Conservation (phyloP, 345 rosid species). For the Noccaea bulbosa region DNA sequence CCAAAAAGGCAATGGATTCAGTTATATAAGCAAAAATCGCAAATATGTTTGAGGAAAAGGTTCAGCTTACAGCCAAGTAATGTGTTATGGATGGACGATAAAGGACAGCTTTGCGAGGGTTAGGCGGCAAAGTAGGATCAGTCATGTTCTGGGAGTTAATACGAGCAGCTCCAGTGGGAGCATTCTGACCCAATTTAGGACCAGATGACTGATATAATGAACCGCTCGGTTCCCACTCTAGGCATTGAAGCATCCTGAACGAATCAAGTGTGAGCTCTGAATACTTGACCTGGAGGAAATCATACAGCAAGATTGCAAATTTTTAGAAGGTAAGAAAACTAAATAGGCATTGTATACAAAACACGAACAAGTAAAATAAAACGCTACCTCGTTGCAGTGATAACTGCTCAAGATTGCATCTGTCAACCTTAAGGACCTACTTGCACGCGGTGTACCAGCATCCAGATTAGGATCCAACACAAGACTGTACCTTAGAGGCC, state of each 20-base stretch:
- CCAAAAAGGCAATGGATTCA: not conserved
- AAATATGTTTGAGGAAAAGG: not conserved
- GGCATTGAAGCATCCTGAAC: conserved; percentile 95
- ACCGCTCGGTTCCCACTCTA: conserved; percentile 99
- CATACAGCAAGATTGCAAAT: conserved; percentile 21
- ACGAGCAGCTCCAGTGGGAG: conserved; percentile 60
- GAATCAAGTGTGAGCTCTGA: conserved; percentile 94
- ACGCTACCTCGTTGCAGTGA: conserved; percentile 81
- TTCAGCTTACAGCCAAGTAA: conserved; percentile 79
- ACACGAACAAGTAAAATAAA: conserved; percentile 26
- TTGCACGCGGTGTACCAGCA: conserved; percentile 49
- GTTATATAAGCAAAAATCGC: not conserved
- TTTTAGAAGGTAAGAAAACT: conserved; percentile 1
- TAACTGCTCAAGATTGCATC: conserved; percentile 92
- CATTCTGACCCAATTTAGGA: conserved; percentile 61
- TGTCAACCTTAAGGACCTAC: conserved; percentile 68
- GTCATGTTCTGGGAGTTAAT: conserved; percentile 62
- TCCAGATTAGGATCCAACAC: conserved; percentile 80
- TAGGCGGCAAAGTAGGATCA: conserved; percentile 91
- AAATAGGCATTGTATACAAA: not conserved
- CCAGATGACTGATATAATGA: conserved; percentile 68
- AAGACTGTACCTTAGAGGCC: conserved; percentile 92
- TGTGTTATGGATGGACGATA: conserved; percentile 88
- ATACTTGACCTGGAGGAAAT: conserved; percentile 72
- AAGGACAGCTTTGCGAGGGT: conserved; percentile 85